phyloP scores from a whole-genome alignment of 805 yeast species.

The Candida stauntonica region DNA sequence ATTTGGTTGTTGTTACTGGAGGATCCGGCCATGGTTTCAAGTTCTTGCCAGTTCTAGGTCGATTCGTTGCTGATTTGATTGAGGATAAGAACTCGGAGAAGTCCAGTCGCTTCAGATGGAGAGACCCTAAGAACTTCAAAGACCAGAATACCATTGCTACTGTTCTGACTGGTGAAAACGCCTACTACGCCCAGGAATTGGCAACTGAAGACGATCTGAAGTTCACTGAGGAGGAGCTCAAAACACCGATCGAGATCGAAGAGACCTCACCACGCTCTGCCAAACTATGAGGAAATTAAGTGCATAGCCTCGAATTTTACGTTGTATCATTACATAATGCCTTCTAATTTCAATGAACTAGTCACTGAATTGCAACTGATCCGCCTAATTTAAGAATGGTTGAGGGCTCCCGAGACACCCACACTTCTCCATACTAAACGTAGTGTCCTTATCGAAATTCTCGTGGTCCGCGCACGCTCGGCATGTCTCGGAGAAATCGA shows the following conservation, averaged over 20 bases:
- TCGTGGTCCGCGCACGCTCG: neutral
- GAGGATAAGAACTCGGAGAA: conserved; percentile 30
- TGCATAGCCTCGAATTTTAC: too few species aligned
- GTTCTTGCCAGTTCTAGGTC: conserved; percentile 32
- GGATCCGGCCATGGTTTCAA: conserved; percentile 36
- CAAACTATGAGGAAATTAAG: too few species aligned
- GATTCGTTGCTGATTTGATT: conserved; percentile 29
- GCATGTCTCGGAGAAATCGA: conserved; percentile 4
- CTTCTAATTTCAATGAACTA: too few species aligned
- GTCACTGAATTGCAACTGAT: too few species aligned
- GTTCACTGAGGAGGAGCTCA: conserved; percentile 12
- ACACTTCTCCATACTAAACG: too few species aligned
- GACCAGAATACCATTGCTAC: conserved; percentile 27
- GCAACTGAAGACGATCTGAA: conserved; percentile 21
- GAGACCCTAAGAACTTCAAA: conserved; percentile 23
- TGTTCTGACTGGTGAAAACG: conserved; percentile 11
- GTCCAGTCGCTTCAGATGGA: conserved; percentile 32
- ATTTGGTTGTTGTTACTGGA: conserved; percentile 31
- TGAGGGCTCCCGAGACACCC: too few species aligned
- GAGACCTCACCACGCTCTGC: too few species aligned
- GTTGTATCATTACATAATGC: too few species aligned
- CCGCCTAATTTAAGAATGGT: too few species aligned
- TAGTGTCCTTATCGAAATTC: too few species aligned
- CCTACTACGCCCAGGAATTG: conserved; percentile 32
- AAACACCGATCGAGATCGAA: conserved; percentile 1